Base-by-base conservation (phyloP, 768 basidiomycete species). In the Hydnomerulius pinastri region DNA sequence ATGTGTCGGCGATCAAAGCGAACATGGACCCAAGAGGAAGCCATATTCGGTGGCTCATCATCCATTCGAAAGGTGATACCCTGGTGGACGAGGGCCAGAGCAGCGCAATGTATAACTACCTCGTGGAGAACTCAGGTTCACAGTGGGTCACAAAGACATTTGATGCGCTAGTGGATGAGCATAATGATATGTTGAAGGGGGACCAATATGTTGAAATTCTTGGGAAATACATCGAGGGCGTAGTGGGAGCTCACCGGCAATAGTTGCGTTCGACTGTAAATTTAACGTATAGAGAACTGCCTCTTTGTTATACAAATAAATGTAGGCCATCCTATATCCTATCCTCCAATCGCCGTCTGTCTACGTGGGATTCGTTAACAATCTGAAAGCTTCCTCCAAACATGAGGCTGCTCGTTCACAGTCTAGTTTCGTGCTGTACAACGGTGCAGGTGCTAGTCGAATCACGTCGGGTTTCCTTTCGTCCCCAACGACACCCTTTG, bases 391-490 rank as follows among this genome's bases (percentile, higher is more conserved):
- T 48, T 80, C 73, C 44, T 92, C 85, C 21, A 98, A 63, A 50
- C 77, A 79, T 51, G 68, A 67, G 12, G 79, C 90, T 10, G 86
- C 90, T 46, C 76, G 71, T 59, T 88, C 79, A 53, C 88, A 88
- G 58, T 99, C 97, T 57, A 73, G 70, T 58, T 84, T 75, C 11
- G 86, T 86, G 65, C 88, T 97, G 69, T 98, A 99, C 64, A 98
- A 72, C 28, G 95, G 88, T 13, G 78, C 77, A 40, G 95, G 94
- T 54, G 92, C 81, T 38, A 98, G 71, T 9, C 97, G 81, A 59
- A 99, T 94, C 43, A 98, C 92, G 63, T 92, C 88, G 23, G 97
- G 96, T 61, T 85, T 73, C 62, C 97, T 75, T 69, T 96, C 91
- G 69, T 99, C 97, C 9, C 92, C 95, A 44, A 97, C 78, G 12